Evolutionary conservation across 1,139 yeast genomes (phyloP).

Genomic region (Pichia sp.): DNA sequence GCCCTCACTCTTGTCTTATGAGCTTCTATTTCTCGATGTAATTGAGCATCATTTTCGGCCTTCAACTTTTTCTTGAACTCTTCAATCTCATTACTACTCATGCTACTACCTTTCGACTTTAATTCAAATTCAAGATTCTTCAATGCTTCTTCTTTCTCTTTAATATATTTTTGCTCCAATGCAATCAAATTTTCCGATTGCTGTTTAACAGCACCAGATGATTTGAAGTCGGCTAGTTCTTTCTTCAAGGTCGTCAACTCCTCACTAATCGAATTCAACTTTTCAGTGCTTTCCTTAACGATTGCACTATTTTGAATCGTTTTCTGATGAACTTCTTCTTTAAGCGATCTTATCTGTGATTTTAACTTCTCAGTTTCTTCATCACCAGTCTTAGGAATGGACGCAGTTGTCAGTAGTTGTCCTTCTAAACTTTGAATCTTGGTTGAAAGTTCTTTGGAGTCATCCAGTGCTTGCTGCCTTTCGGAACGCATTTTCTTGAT

Average conservation of each 20-base stretch:
- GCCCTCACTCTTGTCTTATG: conserved; percentile 29
- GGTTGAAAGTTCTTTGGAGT: conserved; percentile 17
- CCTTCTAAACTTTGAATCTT: conserved; percentile 20
- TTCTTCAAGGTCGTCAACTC: conserved; percentile 20
- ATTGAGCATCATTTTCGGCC: conserved; percentile 22
- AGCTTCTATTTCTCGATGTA: conserved; percentile 25
- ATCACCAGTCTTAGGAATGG: background rate
- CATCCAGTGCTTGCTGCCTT: conserved; percentile 23
- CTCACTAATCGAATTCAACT: conserved; percentile 15
- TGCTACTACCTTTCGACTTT: background rate
- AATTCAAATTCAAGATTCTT: conserved; percentile 22
- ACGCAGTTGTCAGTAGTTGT: background rate
- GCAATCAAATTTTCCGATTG: conserved; percentile 9
- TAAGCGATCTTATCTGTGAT: conserved; percentile 16
- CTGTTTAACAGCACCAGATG: background rate
- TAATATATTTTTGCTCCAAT: conserved; percentile 19
- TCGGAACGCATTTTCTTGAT: conserved; percentile 24
- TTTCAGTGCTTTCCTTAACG: conserved; percentile 10
- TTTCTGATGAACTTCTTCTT: conserved; percentile 17
- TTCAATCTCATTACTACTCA: conserved; percentile 20
- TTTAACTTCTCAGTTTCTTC: conserved; percentile 17
- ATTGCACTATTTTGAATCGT: conserved; percentile 10
- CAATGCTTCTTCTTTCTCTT: conserved; percentile 24
- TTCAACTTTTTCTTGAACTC: conserved; percentile 23
- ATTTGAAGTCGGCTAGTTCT: conserved; percentile 17